Evolutionary conservation across 2,329 filamentous ascomycete genomes (phyloP), one percentile per base, ranked within the genome.

Genomic region (Myriosclerotinia scirpicola): DNA sequence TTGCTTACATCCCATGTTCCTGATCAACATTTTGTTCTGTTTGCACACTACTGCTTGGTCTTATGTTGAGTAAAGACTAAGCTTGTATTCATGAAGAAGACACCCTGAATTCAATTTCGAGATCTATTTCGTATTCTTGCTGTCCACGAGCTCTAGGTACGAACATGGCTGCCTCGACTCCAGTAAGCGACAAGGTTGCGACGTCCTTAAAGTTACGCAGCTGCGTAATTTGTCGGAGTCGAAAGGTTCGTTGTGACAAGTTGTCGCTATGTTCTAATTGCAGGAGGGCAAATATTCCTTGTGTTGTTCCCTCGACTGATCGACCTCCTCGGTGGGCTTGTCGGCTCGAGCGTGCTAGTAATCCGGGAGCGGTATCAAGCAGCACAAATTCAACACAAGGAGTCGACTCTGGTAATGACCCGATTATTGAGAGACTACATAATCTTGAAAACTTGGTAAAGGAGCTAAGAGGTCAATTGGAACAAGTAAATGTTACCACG

Each of bases 201-300:
- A 20, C 36, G 36, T 55, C 15, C 6, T n/a, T 22, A 12, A 64
- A 82, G 70, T 74, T 73, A 61, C 81, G 82, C 63, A 84, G 82
- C 72, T 85, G 83, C 63, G 77, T 82, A 5, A 78, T 81, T 4
- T 87, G 84, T 68, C 80, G 84, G 54, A 78, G 75, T 44, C 83
- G 84, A 55, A 86, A 86, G 70, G 84, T 87, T 5, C 82, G 83
- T 54, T 87, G 85, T 73, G 82, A 86, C 72, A 86, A 85, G 74
- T 75, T 77, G 54, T 81, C 80, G 4, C 84, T 84, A 1, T 87
- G 85, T 70, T 82, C 84, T 5, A 86, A 85, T 70, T 87, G 84
- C 71, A 81, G 81, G 12, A 79, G 81, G 5, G 84, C 81, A 14
- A 79, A 81, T 61, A 84, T 86, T 52, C 76, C 80, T 12, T 87